Evolutionary conservation across 768 basidiomycete genomes (phyloP).

Genomic region (Leccinum olivaceopallidum): DNA sequence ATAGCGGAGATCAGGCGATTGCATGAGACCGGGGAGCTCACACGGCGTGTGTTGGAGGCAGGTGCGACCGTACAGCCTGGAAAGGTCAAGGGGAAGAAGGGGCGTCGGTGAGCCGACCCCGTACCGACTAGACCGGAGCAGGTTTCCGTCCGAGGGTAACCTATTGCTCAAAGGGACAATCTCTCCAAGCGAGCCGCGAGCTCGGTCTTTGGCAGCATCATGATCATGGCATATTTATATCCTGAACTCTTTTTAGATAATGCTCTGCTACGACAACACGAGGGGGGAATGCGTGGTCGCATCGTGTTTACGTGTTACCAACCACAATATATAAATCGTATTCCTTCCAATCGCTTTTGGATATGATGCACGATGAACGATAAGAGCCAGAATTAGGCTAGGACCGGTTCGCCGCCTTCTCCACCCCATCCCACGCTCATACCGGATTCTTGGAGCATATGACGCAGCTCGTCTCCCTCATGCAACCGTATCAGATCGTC

Average conservation of each 20-base stretch:
- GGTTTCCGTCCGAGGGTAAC: conserved; percentile 11
- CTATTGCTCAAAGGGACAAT: neutral
- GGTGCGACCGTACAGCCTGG: conserved; percentile 57
- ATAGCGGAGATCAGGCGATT: conserved; percentile 54
- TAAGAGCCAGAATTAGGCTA: neutral
- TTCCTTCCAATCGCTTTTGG: neutral
- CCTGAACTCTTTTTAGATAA: conserved; percentile 9
- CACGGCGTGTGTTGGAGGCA: conserved; percentile 48
- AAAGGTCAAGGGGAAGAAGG: conserved; percentile 56
- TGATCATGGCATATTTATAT: conserved; percentile 1
- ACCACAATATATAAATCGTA: neutral
- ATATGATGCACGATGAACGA: neutral
- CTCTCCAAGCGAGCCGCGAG: neutral
- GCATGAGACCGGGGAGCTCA: conserved; percentile 50
- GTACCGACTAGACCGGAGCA: conserved; percentile 4
- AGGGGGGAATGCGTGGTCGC: neutral
- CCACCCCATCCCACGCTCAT: conserved; percentile 33
- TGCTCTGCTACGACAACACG: conserved; percentile 4
- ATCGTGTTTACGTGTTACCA: neutral
- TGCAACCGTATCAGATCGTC: conserved; percentile 56
- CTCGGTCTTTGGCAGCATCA: neutral
- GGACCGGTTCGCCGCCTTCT: conserved; percentile 4
- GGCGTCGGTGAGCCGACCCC: conserved; percentile 5
- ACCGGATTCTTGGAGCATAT: conserved; percentile 50
- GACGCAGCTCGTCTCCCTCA: conserved; percentile 42